Base-by-base conservation (phyloP, 225 moss, liverwort and hornwort species). In the Climacium dendroides region DNA sequence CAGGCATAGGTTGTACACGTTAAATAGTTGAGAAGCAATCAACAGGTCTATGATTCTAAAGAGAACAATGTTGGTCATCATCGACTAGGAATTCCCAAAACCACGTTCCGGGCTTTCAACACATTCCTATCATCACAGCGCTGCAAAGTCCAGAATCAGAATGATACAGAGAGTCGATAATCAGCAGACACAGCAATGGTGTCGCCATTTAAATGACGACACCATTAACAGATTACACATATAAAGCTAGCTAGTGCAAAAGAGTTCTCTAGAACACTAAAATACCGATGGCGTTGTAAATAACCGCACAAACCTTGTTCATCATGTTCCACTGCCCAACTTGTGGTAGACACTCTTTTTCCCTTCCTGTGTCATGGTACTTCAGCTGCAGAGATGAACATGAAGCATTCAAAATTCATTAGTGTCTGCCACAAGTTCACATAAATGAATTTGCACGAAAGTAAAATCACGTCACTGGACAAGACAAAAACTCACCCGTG, bases 291-390 rank as follows among this genome's bases (percentile, higher is more conserved):
- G 30, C 10, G 13, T 17, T 15, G 19, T 9, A 28, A 37, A 43
- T 0, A 18, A 59, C 3, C 35, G 5, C 34, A 81, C 88, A 55
- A 55, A 99, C 98, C 92, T 99, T 99, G 19, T 99, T 97, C 99
- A 99, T 99, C 99, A 99, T 99, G 13, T 99, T 99, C 99, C 99
- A 99, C 87, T 99, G 99, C 6, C 99, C 99, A 79, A 99, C 94
- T 82, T 99, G 97, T 9, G 99, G 99, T 2, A 97, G 86, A 80
- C 99, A 99, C 47, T 99, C 99, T 22, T 95, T 97, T 50, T 99
- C 99, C 66, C 97, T 88, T 18, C 99, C 99, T 1, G 97, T 94
- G 12, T 99, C 99, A 82, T 99, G 99, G 57, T 97, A 99, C 67
- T 99, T 99, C n/a, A 99, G 88, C 98, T 98, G 94, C 75, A 79